A percentile compares a stretch with the other conserved stretches of the same genome.
These are phyloP conservation scores for Potentilla sterilis DNA, from an alignment of 306 rosid genomes.

Conservation along the genomic window DNA sequence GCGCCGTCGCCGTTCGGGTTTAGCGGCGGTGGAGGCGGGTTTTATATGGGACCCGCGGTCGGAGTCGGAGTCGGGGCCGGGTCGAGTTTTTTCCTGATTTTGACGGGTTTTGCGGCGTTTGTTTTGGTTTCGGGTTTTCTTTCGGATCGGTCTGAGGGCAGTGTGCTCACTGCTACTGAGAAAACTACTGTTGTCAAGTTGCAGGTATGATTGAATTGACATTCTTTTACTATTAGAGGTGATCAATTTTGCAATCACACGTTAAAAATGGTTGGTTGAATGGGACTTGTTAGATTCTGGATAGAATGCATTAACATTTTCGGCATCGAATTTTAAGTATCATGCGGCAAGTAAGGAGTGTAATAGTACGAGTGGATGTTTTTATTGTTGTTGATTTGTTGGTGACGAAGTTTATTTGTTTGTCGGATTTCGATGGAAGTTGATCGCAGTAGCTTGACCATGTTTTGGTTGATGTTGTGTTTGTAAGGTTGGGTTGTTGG, in stretches of 20 bases:
- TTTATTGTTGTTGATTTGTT: not conserved
- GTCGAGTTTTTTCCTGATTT: slow-evolving; percentile 65
- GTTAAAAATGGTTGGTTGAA: not conserved
- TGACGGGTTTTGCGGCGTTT: slow-evolving; percentile 71
- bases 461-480: not conserved
- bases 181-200: slow-evolving; percentile 73
- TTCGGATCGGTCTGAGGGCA: slow-evolving; percentile 74
- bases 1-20: slow-evolving; percentile 82
- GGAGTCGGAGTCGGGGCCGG: slow-evolving; percentile 87
- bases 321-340: not conserved
- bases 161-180: slow-evolving; percentile 58
- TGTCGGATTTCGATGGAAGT: slow-evolving; percentile 14
- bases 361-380: not conserved
- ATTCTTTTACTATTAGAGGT: not conserved
- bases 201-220: slow-evolving; percentile 47
- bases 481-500: slow-evolving; percentile 84
- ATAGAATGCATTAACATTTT: not conserved
- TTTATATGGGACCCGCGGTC: slow-evolving; percentile 75
- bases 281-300: not conserved
- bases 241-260: not conserved
- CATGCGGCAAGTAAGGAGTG: not conserved
- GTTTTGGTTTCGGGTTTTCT: slow-evolving; percentile 80
- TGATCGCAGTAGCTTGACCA: slow-evolving; percentile 12
- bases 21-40: slow-evolving; percentile 60
- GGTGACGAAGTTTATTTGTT: not conserved